These are phyloP conservation scores for Cordyceps javanica DNA, from an alignment of 2,329 filamentous ascomycete genomes.

Conservation along the genomic window DNA sequence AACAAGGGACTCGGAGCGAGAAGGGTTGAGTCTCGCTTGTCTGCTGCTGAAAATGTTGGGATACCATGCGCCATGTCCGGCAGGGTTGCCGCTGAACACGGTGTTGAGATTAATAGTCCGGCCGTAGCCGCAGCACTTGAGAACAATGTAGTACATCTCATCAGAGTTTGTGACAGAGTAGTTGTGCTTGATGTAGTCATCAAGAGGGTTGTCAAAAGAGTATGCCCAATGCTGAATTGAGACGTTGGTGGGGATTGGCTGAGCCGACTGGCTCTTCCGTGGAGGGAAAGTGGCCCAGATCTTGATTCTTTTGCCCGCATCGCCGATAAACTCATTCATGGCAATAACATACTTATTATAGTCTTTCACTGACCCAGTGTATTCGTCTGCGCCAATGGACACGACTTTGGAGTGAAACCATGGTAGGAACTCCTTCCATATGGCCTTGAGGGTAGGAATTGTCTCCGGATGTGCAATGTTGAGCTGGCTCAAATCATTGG, in stretches of 20 bases:
- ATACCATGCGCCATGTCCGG: slow-evolving; percentile 14
- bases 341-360: slow-evolving; percentile 43
- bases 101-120: slow-evolving; percentile 39
- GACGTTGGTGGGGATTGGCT: slow-evolving; percentile 15
- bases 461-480: slow-evolving; percentile 40
- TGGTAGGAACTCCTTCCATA: slow-evolving; percentile 47
- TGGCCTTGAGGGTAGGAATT: slow-evolving; percentile 41
- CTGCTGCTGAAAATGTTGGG: slow-evolving; percentile 20
- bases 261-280: slow-evolving; percentile 19
- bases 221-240: slow-evolving; percentile 32
- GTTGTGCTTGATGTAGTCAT: slow-evolving; percentile 19
- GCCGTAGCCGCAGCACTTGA: slow-evolving; percentile 36
- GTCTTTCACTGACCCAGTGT: slow-evolving; percentile 38
- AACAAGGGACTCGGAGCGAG: slow-evolving; percentile 12
- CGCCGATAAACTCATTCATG: slow-evolving; percentile 37
- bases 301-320: slow-evolving; percentile 36
- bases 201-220: slow-evolving; percentile 17
- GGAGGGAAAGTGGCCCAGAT: slow-evolving; percentile 44
- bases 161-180: slow-evolving; percentile 22
- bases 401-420: slow-evolving; percentile 51
- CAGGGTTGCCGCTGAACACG: slow-evolving; percentile 22
- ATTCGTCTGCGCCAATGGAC: slow-evolving; percentile 52
- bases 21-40: slow-evolving; percentile 16
- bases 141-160: slow-evolving; percentile 20
- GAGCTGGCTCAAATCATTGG: slow-evolving; percentile 41